phyloP scores from a whole-genome alignment of 257 asterid genomes.

The Ilex asprella region DNA sequence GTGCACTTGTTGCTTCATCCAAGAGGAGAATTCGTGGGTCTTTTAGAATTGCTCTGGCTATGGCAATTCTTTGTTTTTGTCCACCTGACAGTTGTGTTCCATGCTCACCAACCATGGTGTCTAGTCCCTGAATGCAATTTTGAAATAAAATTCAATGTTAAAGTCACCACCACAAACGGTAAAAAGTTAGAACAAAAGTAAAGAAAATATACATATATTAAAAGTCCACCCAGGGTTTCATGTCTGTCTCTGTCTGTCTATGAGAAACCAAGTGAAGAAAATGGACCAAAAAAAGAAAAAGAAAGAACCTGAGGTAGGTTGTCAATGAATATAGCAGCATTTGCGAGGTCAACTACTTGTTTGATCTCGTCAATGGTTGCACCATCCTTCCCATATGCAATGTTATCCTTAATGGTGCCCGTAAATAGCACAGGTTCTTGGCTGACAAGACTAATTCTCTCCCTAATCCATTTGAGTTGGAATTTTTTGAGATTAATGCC shows the following conservation, averaged over 20 bases:
- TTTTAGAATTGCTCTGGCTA: slow-evolving; percentile 75
- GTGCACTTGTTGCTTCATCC: slow-evolving; percentile 88
- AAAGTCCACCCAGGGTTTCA: too few relatives aligned
- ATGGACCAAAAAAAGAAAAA: neutral
- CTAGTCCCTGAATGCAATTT: slow-evolving; percentile 47
- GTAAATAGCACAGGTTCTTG: slow-evolving; percentile 77
- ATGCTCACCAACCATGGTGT: slow-evolving; percentile 77
- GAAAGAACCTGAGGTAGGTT: slow-evolving; percentile 62
- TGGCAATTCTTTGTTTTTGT: slow-evolving; percentile 83
- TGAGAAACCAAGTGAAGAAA: slow-evolving; percentile 3
- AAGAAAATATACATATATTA: slow-evolving; percentile 3
- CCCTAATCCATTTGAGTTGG: slow-evolving; percentile 82
- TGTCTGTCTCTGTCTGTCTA: too few relatives aligned
- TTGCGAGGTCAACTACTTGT: slow-evolving; percentile 59
- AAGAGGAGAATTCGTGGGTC: slow-evolving; percentile 73
- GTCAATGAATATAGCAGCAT: slow-evolving; percentile 74
- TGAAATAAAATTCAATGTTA: neutral
- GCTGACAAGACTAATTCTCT: slow-evolving; percentile 76
- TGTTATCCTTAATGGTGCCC: slow-evolving; percentile 73
- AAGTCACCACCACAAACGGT: neutral
- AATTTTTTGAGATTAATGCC: slow-evolving; percentile 63
- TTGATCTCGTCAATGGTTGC: slow-evolving; percentile 63
- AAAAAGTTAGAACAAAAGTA: neutral
- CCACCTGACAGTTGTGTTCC: slow-evolving; percentile 95
- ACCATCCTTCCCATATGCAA: slow-evolving; percentile 63